A percentile compares a stretch with the other conserved stretches of the same genome.
phyloP scores from a whole-genome alignment of 176 grass and related monocot species.

The Avena eriantha region DNA sequence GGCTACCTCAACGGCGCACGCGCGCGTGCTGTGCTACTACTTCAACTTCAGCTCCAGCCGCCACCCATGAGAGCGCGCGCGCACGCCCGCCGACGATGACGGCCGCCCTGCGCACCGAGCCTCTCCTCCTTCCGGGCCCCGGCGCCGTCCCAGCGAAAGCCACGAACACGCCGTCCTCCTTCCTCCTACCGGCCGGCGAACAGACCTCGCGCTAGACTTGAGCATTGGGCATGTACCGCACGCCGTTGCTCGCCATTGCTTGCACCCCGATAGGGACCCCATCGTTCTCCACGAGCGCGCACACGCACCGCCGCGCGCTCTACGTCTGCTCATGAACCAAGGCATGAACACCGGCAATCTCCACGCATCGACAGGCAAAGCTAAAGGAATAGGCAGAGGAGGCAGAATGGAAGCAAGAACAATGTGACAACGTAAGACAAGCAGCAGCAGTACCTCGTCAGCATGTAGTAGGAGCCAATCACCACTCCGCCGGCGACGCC shows the following conservation, averaged over 20 bases:
- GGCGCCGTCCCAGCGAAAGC: no score
- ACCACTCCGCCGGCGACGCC: conserved; percentile 5
- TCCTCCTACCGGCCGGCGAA: neutral
- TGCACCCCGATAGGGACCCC: neutral
- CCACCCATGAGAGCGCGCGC: no score
- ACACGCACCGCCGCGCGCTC: neutral
- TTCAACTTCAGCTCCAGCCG: neutral
- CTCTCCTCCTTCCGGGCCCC: no score
- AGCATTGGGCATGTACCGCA: no score
- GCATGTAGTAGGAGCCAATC: neutral
- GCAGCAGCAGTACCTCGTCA: neutral
- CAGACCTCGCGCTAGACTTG: no score
- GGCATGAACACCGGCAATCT: neutral
- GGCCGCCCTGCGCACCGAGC: no score
- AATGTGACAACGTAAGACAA: neutral
- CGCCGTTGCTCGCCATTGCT: no score
- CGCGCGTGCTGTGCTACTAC: no score
- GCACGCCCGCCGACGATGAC: no score
- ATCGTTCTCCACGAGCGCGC: neutral
- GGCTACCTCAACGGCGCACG: no score
- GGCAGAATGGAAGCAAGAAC: neutral
- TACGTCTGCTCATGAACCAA: neutral
- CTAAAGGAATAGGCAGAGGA: neutral
- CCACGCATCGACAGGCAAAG: neutral
- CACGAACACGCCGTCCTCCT: neutral